Conservation (phyloP, 1,139 yeast species). For the Hemisphaericaspora lyxosophila region DNA sequence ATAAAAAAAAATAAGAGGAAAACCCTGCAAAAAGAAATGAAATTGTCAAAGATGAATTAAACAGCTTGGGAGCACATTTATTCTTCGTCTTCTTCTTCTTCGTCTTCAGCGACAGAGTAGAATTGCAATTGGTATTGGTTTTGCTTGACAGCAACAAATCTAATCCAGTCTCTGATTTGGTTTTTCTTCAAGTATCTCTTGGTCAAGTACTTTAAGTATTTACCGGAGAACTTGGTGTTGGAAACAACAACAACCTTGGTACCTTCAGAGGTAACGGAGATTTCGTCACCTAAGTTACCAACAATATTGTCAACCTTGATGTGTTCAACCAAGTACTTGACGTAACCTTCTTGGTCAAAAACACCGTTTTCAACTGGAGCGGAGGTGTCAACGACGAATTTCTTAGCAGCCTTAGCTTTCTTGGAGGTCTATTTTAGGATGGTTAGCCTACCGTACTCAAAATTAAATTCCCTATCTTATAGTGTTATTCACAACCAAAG, state of each 20-base stretch:
- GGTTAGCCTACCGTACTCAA: slow-evolving; percentile 62
- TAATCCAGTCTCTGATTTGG: slow-evolving; percentile 99
- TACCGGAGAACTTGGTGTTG: slow-evolving; percentile 97
- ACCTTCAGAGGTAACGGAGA: slow-evolving; percentile 84
- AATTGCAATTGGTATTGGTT: slow-evolving; percentile 97
- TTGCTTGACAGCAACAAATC: slow-evolving; percentile 95
- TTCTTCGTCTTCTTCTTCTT: slow-evolving; percentile 93
- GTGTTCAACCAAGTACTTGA: slow-evolving; percentile 97
- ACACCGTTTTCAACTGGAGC: slow-evolving; percentile 98
- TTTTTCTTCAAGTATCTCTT: slow-evolving; percentile 99
- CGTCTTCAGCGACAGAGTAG: slow-evolving; percentile 97
- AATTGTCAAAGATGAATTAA: background rate
- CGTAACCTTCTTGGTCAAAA: slow-evolving; percentile 96
- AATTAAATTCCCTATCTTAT: slow-evolving; percentile 20
- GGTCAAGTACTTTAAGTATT: slow-evolving; percentile 98
- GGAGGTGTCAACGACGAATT: slow-evolving; percentile 93
- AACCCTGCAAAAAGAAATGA: background rate
- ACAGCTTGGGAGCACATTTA: slow-evolving; percentile 26
- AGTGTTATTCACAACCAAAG: slow-evolving; percentile 8
- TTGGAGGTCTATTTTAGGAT: slow-evolving; percentile 64
- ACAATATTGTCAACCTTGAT: slow-evolving; percentile 97
- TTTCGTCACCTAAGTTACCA: slow-evolving; percentile 96
- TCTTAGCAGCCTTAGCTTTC: slow-evolving; percentile 77
- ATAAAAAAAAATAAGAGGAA: slow-evolving; percentile 5
- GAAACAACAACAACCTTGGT: slow-evolving; percentile 86